Evolutionary conservation across 495 filamentous ascomycete species (phyloP).

Genomic region (Podospora conica): DNA sequence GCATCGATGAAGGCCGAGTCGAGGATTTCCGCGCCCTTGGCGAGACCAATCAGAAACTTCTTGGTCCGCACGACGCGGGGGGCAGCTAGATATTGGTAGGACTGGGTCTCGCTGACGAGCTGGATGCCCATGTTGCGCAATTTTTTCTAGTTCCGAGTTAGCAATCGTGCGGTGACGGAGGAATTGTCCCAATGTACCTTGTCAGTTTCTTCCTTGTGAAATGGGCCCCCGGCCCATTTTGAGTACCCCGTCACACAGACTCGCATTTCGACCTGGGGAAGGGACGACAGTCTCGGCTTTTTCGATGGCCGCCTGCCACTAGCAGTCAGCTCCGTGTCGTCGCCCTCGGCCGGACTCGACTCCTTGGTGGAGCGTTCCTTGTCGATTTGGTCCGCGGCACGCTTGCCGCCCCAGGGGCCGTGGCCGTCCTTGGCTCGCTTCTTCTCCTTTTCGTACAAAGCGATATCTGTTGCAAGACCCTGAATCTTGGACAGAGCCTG

Average conservation of each 20-base stretch:
- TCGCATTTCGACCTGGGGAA: constrained; percentile 57
- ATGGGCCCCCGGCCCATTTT: constrained; percentile 59
- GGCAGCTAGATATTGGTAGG: constrained; percentile 80
- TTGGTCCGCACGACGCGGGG: constrained; percentile 79
- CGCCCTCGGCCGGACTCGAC: constrained; percentile 31
- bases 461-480: constrained; percentile 71
- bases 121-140: constrained; percentile 78
- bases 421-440: constrained; percentile 73
- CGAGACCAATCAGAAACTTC: constrained; percentile 86
- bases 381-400: constrained; percentile 51
- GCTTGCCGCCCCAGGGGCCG: constrained; percentile 65
- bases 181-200: constrained; percentile 51
- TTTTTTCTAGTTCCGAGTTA: constrained; percentile 54
- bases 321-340: constrained; percentile 47
- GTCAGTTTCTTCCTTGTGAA: constrained; percentile 67
- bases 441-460: constrained; percentile 86
- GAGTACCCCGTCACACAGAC: constrained; percentile 74
- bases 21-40: constrained; percentile 67
- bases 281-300: constrained; percentile 52
- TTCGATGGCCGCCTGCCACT: constrained; percentile 44
- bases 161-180: constrained; percentile 2
- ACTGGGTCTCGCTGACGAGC: constrained; percentile 64
- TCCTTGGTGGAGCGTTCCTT: constrained; percentile 34
- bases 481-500: constrained; percentile 71
- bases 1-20: constrained; percentile 71